phyloP scores from a whole-genome alignment of 2,329 filamentous ascomycete genomes.

The Trichoderma aggressivum region DNA sequence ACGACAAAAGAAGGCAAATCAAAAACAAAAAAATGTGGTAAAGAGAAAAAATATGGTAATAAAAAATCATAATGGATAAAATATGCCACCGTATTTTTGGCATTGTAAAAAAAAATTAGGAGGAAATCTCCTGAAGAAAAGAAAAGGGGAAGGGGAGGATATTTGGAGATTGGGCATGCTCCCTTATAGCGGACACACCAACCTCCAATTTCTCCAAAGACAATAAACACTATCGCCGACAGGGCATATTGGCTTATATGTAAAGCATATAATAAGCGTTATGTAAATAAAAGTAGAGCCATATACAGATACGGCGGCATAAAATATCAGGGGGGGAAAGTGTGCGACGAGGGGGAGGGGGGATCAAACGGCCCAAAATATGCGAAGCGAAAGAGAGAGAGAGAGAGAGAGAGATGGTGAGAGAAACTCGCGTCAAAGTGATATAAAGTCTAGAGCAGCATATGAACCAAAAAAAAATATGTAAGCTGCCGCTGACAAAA shows the following conservation, averaged over 20 bases:
- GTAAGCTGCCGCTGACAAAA: slow-evolving; percentile 13
- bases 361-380: not conserved
- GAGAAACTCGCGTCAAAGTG: slow-evolving; percentile 10
- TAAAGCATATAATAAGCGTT: slow-evolving; percentile 25
- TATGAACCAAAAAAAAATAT: slow-evolving; percentile 4
- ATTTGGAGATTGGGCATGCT: not conserved
- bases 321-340: not conserved
- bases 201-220: slow-evolving; percentile 21
- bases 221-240: slow-evolving; percentile 37
- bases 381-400: slow-evolving; percentile 9
- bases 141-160: not conserved
- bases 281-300: slow-evolving; percentile 20
- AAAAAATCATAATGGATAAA: not conserved
- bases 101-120: not conserved
- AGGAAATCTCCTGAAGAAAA: not conserved
- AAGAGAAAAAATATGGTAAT: not conserved
- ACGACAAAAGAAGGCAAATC: slow-evolving; percentile 17
- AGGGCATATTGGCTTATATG: slow-evolving; percentile 27
- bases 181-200: not conserved
- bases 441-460: slow-evolving; percentile 17
- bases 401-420: not conserved
- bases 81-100: not conserved
- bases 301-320: slow-evolving; percentile 14
- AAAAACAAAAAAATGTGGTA: not conserved
- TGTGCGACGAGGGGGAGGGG: not conserved